phyloP scores from a whole-genome alignment of 1,284 basidiomycete genomes.

The Trichosporon inkin region DNA sequence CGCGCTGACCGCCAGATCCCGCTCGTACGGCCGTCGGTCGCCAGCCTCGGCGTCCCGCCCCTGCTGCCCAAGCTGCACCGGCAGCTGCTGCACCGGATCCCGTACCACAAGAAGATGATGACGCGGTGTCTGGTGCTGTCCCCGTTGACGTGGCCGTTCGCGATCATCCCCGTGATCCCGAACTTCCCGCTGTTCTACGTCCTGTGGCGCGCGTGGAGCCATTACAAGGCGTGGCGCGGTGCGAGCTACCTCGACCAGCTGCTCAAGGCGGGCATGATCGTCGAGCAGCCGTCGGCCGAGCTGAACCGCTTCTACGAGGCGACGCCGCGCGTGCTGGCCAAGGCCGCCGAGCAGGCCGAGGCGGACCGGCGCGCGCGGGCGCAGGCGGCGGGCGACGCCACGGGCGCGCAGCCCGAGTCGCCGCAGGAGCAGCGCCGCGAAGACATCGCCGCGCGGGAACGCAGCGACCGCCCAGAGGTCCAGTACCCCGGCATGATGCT shows the following conservation, averaged over 20 bases:
- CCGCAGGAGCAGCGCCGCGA: background rate
- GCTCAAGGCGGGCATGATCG: constrained; percentile 42
- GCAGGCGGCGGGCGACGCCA: background rate
- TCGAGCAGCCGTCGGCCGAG: constrained; percentile 30
- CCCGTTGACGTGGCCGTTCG: constrained; percentile 50
- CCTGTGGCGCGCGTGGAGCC: constrained; percentile 53
- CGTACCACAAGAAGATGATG: constrained; percentile 47
- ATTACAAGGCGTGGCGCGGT: constrained; percentile 51
- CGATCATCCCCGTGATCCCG: constrained; percentile 52
- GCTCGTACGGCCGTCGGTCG: constrained; percentile 37
- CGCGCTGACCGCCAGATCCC: constrained; percentile 36
- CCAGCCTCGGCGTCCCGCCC: constrained; percentile 26
- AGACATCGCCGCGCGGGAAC: background rate
- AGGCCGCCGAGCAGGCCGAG: background rate
- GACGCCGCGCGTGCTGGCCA: constrained; percentile 11
- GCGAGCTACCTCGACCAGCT: constrained; percentile 42
- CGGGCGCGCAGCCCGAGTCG: background rate
- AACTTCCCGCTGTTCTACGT: constrained; percentile 54
- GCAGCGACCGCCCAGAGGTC: background rate
- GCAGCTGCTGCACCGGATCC: constrained; percentile 41
- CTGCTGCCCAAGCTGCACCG: constrained; percentile 44
- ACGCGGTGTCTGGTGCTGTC: constrained; percentile 34
- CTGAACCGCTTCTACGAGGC: constrained; percentile 34
- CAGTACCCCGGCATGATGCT: constrained; percentile 26
- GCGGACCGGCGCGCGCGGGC: background rate